Conservation (phyloP, 2,329 filamentous ascomycete species). For the Diaporthe longicolla region DNA sequence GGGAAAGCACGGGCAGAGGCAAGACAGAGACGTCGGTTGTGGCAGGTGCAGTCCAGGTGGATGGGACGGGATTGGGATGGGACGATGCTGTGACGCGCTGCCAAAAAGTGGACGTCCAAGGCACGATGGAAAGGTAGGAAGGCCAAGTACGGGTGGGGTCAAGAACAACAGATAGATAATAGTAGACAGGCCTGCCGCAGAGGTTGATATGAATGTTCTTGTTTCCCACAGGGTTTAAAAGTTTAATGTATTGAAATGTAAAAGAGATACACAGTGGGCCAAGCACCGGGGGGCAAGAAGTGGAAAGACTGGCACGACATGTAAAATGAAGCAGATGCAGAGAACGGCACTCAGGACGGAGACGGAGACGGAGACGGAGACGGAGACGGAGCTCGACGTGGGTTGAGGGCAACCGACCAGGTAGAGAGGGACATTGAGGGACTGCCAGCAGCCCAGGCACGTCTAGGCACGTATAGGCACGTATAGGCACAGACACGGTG, state of each 20-base stretch:
- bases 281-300: neutral
- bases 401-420: neutral
- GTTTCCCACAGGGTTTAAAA: neutral
- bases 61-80: constrained; percentile 29
- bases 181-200: constrained; percentile 21
- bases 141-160: neutral
- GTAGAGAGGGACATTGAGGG: no score
- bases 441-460: neutral
- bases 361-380: neutral
- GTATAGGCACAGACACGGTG: neutral
- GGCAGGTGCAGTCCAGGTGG: constrained; percentile 30
- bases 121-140: neutral
- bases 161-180: constrained; percentile 1
- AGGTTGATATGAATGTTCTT: neutral
- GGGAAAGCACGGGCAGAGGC: constrained; percentile 24
- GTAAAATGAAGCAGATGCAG: no score
- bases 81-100: constrained; percentile 29
- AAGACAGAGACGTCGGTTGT: constrained; percentile 33
- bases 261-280: neutral
- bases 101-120: neutral
- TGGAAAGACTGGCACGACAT: neutral
- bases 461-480: no score
- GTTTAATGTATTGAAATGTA: neutral
- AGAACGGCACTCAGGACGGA: no score
- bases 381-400: neutral